Evolutionary conservation across 768 basidiomycete species (phyloP).

Genomic region (Lactarius indigo): DNA sequence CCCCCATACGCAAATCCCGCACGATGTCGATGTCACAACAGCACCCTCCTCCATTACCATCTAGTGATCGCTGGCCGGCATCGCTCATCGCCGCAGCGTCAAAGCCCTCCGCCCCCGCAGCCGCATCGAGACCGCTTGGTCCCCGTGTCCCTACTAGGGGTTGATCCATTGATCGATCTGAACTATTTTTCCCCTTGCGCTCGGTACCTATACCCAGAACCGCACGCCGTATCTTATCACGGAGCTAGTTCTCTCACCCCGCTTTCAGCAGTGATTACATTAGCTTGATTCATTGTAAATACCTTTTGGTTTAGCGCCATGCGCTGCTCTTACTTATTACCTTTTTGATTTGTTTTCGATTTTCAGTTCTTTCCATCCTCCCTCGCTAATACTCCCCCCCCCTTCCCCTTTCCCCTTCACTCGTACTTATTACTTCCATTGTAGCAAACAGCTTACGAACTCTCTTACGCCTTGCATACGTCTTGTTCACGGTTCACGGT

Average conservation of each 20-base stretch:
- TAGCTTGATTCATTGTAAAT: conserved; percentile 26
- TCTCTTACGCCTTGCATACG: conserved; percentile 23
- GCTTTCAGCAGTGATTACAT: conserved; percentile 22
- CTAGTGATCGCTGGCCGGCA: conserved; percentile 18
- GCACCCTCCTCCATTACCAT: conserved; percentile 11
- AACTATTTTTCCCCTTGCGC: conserved; percentile 13
- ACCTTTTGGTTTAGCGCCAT: conserved; percentile 14
- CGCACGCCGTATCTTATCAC: conserved; percentile 25
- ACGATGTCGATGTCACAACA: conserved; percentile 25
- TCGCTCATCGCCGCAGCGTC: conserved; percentile 10
- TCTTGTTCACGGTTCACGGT: conserved; percentile 15
- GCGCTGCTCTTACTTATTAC: conserved; percentile 27
- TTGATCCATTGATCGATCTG: conserved; percentile 21
- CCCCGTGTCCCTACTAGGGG: conserved; percentile 21
- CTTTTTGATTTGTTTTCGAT: conserved; percentile 21
- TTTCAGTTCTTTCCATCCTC: background rate
- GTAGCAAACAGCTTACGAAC: conserved; percentile 26
- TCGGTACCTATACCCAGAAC: conserved; percentile 26
- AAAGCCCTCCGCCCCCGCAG: conserved; percentile 21
- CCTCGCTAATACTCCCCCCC: conserved; percentile 18
- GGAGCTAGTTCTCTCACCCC: conserved; percentile 24
- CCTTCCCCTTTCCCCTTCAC: conserved; percentile 13
- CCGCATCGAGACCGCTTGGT: conserved; percentile 21
- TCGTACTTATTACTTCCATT: conserved; percentile 17
- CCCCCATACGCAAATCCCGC: conserved; percentile 24